Evolutionary conservation across 2,329 filamentous ascomycete genomes (phyloP), one percentile per base, ranked within the genome.

Genomic region (Leptosphaerulina australis): DNA sequence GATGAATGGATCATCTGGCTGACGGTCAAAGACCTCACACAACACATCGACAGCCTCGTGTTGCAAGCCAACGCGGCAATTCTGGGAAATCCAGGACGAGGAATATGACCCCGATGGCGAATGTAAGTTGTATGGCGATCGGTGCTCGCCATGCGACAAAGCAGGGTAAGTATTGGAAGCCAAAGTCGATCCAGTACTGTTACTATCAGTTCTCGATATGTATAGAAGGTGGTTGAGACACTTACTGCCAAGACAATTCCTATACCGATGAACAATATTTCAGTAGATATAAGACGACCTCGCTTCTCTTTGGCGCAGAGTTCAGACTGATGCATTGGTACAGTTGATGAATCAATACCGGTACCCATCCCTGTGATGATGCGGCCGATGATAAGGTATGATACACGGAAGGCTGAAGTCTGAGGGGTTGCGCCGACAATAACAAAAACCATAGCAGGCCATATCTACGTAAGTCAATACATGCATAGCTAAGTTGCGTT

Each of bases 51-150:
- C 18, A 14, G 35, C 35, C 11, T 37, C 44, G 71, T 2, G 67
- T 66, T n/a, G 75, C 70, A 2, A 80, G 74, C 76, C 78, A 80
- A 55, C 64, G 56, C 4, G 76, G 76, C 2, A 70, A 74, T 50
- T 79, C 76, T 2, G 76, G 76, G 0, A 78, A 64, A 68, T 74
- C 77, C 0, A 74, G 75, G 0, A 77, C 70, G 14, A 79, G 70
- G 37, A 75, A 51, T 33, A 79, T 76, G 17, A 73, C 57, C 9
- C 68, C 41, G 17, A 60, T 28, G 5, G 56, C 60, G 60, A 80
- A 81, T 34, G 81, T 56, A 50, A 80, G 73, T 33, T 81, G 78
- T 14, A 80, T 67, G 0, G 77, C 77, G 6, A 81, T 69, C 0
- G 78, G 78, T 1, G 77, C 60, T 21, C 78, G 60, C 78, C 79